Percentiles rank a stretch among this genome's conserved stretches.
These are phyloP conservation scores for Apiotrichum gamsii DNA, from an alignment of 1,284 basidiomycete species.

Conservation along the genomic window DNA sequence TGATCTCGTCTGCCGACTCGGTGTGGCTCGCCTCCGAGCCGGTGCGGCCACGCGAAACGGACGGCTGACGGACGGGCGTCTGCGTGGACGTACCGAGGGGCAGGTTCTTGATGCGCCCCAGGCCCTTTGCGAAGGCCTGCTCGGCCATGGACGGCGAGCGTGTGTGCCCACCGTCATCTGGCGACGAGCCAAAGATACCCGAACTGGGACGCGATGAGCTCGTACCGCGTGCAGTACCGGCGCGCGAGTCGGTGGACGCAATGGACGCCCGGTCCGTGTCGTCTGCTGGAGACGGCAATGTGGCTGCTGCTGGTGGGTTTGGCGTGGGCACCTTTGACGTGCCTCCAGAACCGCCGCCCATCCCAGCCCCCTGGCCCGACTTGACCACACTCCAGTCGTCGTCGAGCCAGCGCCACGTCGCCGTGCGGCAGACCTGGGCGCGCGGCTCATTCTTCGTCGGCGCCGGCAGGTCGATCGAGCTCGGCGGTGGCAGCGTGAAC, in stretches of 20 bases:
- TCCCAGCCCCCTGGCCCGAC: neutral
- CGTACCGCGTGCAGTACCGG: neutral
- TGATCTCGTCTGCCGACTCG: neutral
- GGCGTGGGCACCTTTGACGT: too few relatives aligned
- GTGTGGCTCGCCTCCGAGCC: slow-evolving; percentile 9
- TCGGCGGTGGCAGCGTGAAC: slow-evolving; percentile 43
- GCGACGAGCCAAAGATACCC: slow-evolving; percentile 13
- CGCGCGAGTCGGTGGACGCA: neutral
- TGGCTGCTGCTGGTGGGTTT: too few relatives aligned
- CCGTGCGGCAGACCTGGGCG: slow-evolving; percentile 58
- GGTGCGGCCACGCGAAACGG: slow-evolving; percentile 5
- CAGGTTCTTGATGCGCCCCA: slow-evolving; percentile 41
- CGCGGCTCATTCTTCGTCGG: slow-evolving; percentile 36
- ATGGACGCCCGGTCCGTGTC: neutral
- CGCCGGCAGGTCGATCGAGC: slow-evolving; percentile 49
- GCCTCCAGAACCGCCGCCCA: too few relatives aligned
- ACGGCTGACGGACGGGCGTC: slow-evolving; percentile 17
- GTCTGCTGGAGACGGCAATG: too few relatives aligned
- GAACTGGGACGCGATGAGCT: slow-evolving; percentile 13
- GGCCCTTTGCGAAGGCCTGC: slow-evolving; percentile 47
- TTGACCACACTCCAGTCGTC: slow-evolving; percentile 67
- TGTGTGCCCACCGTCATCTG: slow-evolving; percentile 3
- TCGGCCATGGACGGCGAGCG: slow-evolving; percentile 43
- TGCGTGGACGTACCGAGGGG: slow-evolving; percentile 23
- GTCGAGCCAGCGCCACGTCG: slow-evolving; percentile 79